Base-by-base conservation (phyloP, 805 yeast species). In the Hanseniaspora valbyensis region DNA sequence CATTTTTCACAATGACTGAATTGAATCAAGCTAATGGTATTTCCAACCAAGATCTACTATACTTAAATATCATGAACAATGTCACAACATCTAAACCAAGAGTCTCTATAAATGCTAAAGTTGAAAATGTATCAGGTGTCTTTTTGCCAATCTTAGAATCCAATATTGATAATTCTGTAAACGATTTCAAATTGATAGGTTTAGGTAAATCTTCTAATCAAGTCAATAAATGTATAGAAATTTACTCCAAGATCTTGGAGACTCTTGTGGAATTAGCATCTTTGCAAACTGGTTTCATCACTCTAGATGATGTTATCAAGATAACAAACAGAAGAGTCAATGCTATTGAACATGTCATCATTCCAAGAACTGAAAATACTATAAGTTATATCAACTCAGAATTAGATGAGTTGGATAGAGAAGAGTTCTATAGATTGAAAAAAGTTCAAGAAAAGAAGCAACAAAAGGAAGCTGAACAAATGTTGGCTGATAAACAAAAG, bases 151-250 rank as follows among this genome's bases (percentile, higher is more conserved):
- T 89, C 54, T 92, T 90, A 59, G 96, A 89, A 60, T 78, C 89
- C 25, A 82, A 76, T 57, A 77, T 87, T 54, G 84, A 88, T 61
- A 87, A 84, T 55, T 78, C 79, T 10, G 84, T 86, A 64, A 90
- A 90, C 61, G 98, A 92, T 63, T 90, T 90, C 74, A 86, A 86
- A 66, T 73, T 90, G 78, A 90, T 97, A 4, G 98, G 98, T 59
- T 74, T 90, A 57, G 98, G 98, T 46, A 77, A 96, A 66, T 98
- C 98, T 68, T 97, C 98, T 56, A 97, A 90, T 68, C 97, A 90
- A 66, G 95, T 90, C 50, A 95, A 85, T 67, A 83, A 82, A 66
- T 96, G 97, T 52, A 88, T 89, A 67, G 77, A 77, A 57, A 95
- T 92, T 22, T 92, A 92, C 67, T 81, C 96, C 33, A 85, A 81